A percentile compares a stretch with the other conserved stretches of the same genome.
Evolutionary conservation across 305 asterid species (phyloP).

Genomic region (Fraxinus sp.): DNA sequence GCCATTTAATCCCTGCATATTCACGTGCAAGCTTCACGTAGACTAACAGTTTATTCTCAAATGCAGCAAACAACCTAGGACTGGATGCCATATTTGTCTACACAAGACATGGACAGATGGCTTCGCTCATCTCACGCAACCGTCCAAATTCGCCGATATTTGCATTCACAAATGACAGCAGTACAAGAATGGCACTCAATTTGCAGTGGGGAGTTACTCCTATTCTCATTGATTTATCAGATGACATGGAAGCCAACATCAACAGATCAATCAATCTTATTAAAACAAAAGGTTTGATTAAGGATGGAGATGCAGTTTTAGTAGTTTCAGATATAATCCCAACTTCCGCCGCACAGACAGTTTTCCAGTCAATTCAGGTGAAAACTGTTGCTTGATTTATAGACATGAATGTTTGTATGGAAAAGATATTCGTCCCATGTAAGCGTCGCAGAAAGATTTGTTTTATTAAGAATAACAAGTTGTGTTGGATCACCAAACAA

Average conservation of each 20-base stretch:
- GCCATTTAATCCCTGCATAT: not conserved
- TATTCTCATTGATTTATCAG: constrained; percentile 54
- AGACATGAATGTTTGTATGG: not conserved
- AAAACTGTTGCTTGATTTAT: constrained; percentile 37
- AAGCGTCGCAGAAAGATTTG: not conserved
- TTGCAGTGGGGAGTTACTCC: constrained; percentile 86
- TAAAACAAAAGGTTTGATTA: constrained; percentile 57
- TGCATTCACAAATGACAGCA: constrained; percentile 63
- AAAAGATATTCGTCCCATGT: not conserved
- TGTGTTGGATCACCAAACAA: not conserved
- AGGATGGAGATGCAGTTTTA: constrained; percentile 56
- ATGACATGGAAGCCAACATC: constrained; percentile 69
- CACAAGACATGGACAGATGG: constrained; percentile 82
- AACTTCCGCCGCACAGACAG: constrained; percentile 45
- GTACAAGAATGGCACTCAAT: constrained; percentile 68
- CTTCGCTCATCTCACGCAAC: constrained; percentile 69
- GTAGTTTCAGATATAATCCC: constrained; percentile 71
- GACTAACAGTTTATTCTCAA: not conserved
- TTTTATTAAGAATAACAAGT: not conserved
- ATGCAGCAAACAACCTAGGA: constrained; percentile 72
- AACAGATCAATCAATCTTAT: constrained; percentile 48
- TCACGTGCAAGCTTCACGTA: not conserved
- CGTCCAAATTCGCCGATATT: constrained; percentile 79
- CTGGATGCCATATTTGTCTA: constrained; percentile 77
- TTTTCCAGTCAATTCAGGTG: constrained; percentile 72